Evolutionary conservation across 805 yeast genomes (phyloP), one percentile per base, ranked within the genome.

Genomic region (Zygosaccharomyces lentus): DNA sequence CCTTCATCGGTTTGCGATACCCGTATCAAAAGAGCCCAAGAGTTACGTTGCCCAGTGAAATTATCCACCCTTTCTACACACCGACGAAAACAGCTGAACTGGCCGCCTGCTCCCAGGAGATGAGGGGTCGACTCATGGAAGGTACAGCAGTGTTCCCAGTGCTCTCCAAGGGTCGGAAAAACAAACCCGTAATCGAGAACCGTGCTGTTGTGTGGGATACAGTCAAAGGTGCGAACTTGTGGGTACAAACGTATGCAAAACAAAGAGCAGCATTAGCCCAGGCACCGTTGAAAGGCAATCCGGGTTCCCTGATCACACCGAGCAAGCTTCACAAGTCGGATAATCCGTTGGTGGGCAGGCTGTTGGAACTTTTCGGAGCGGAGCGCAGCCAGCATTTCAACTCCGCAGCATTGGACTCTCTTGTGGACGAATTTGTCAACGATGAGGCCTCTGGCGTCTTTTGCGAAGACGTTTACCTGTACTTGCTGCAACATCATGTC

Each of bases 381-480:
- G 39, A 41, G 21, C 37, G 40, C n/a, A 47, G 45, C 13, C 31
- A 35, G 25, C 36, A 37, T 12, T 44, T 48, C 16, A 45, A 47
- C 31, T 34, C 53, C 2, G 35, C 41, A 15, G 41, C 50, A 6
- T 19, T 52, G 17, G 42, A 48, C 37, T 43, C 46, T 6, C 43
- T 43, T 9, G 48, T 41, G 15, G 49, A 45, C 9, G 49, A 45
- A 13, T 35, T 48, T 41, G 38, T 48, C 17, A 39, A 13, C 15
- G 45, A 43, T 37, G 19, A 25, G 17, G 39, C 43, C 7, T 30
- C 48, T 1, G 48, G 50, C 8, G 10, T 59, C 4, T 82, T 54
- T 25, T 37, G 54, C 3, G 65, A 15, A 60, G 82, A 55, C 59
- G 67, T 57, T 9, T 62, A 56, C 36, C 47, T 52, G 32, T 61